Evolutionary conservation across 768 basidiomycete genomes (phyloP).

Genomic region (Termitomyces bulborhizus): DNA sequence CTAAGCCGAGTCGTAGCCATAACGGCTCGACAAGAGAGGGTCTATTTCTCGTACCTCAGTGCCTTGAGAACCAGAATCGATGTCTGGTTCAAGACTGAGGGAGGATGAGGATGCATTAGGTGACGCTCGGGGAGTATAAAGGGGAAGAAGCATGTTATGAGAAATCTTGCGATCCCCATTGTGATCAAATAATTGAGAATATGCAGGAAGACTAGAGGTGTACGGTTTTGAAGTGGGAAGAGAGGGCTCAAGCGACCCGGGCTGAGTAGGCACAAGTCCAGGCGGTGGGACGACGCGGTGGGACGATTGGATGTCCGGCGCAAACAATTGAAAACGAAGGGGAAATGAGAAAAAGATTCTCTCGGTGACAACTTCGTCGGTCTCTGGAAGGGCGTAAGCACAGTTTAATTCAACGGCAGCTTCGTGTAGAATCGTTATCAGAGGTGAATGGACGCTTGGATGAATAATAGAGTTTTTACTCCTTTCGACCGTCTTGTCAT

Average conservation of each 20-base stretch:
- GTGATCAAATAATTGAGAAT: constrained; percentile 70
- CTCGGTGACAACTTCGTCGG: constrained; percentile 24
- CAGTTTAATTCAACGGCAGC: constrained; percentile 47
- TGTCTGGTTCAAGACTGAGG: neutral
- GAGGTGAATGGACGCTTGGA: constrained; percentile 45
- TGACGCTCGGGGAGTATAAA: constrained; percentile 44
- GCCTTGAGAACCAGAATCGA: neutral
- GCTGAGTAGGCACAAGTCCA: neutral
- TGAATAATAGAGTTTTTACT: constrained; percentile 32
- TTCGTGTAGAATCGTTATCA: constrained; percentile 51
- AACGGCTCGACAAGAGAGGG: constrained; percentile 1
- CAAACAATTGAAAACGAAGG: constrained; percentile 39
- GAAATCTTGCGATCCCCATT: constrained; percentile 75
- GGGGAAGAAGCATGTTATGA: constrained; percentile 54
- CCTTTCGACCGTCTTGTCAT: constrained; percentile 30
- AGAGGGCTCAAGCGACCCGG: constrained; percentile 8
- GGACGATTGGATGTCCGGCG: constrained; percentile 23
- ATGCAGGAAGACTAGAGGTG: constrained; percentile 50
- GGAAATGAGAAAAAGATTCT: constrained; percentile 42
- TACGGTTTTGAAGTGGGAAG: constrained; percentile 15
- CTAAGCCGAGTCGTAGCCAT: constrained; percentile 2
- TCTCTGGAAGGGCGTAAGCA: constrained; percentile 44
- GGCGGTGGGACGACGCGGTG: constrained; percentile 11
- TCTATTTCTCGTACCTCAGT: constrained; percentile 1
- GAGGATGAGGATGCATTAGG: constrained; percentile 3